Percentiles rank a stretch among this genome's conserved stretches.
These are phyloP conservation scores for Lithocarpus polystachyus DNA, from an alignment of 306 rosid species.

Conservation along the genomic window DNA sequence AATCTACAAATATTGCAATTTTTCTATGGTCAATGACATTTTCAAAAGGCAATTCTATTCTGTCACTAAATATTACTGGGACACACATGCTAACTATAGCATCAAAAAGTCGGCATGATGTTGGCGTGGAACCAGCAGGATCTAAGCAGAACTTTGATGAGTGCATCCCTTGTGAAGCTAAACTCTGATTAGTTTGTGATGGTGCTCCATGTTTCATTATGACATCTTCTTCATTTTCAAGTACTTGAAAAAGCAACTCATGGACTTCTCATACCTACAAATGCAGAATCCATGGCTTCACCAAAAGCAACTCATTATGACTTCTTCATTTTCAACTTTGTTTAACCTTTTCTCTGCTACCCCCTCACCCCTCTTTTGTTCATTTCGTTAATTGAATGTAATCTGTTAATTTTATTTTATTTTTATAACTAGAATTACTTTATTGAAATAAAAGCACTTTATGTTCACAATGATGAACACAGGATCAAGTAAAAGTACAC, in stretches of 20 bases:
- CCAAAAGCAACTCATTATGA: too few species aligned
- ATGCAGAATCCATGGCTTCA: not conserved
- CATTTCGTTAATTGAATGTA: too few species aligned
- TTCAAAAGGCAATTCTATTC: slow-evolving; percentile 89
- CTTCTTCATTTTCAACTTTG: too few species aligned
- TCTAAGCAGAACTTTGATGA: slow-evolving; percentile 84
- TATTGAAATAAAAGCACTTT: too few species aligned
- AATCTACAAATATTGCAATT: slow-evolving; percentile 74
- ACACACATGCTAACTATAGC: slow-evolving; percentile 89
- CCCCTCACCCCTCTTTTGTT: too few species aligned
- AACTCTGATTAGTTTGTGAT: slow-evolving; percentile 79
- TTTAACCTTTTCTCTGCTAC: too few species aligned
- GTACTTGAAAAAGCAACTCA: slow-evolving; percentile 69
- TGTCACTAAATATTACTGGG: slow-evolving; percentile 79
- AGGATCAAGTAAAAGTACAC: slow-evolving; percentile 1
- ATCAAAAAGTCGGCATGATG: slow-evolving; percentile 90
- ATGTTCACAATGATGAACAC: not conserved
- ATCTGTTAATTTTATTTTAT: too few species aligned
- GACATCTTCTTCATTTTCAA: slow-evolving; percentile 68
- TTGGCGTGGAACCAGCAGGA: slow-evolving; percentile 95
- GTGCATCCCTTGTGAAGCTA: slow-evolving; percentile 93
- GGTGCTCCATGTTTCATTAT: slow-evolving; percentile 86
- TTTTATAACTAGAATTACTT: too few species aligned
- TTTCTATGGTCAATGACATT: slow-evolving; percentile 78
- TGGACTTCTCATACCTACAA: slow-evolving; percentile 83